A percentile compares a stretch with the other conserved stretches of the same genome.
Conservation (phyloP, 306 rosid species). For the Fragaria nilgerrensis region DNA sequence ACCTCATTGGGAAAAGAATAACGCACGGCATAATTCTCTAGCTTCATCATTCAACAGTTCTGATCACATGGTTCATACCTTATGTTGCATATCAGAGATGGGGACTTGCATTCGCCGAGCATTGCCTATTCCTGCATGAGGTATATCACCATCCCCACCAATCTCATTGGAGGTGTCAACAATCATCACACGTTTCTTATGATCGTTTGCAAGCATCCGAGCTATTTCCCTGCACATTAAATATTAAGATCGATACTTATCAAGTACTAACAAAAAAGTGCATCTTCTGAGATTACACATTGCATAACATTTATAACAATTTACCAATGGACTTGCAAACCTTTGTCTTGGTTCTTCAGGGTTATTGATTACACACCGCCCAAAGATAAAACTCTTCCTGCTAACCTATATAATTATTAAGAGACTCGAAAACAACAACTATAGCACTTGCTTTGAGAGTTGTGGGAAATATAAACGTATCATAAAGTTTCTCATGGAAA, state of each 20-base stretch:
- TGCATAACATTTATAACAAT: neutral
- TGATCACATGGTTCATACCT: conserved; percentile 41
- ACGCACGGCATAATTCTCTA: neutral
- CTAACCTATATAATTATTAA: neutral
- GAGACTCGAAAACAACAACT: neutral
- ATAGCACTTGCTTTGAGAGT: neutral
- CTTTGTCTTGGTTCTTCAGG: neutral
- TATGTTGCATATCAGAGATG: conserved; percentile 76
- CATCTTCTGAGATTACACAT: neutral
- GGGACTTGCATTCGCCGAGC: conserved; percentile 99
- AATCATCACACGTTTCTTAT: conserved; percentile 91
- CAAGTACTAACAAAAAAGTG: neutral
- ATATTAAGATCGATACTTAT: neutral
- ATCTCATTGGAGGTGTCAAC: conserved; percentile 98
- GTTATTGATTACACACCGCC: neutral
- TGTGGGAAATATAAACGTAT: neutral
- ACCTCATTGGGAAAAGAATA: neutral
- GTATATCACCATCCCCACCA: conserved; percentile 99
- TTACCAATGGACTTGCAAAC: neutral
- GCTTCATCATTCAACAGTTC: conserved; percentile 5
- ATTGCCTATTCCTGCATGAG: conserved; percentile 88
- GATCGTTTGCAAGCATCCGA: conserved; percentile 92
- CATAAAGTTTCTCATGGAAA: neutral
- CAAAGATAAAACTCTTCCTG: neutral
- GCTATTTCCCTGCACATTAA: conserved; percentile 71